Conservation (phyloP, 176 grass and related monocot genomes). For the Juncus inflexus region DNA sequence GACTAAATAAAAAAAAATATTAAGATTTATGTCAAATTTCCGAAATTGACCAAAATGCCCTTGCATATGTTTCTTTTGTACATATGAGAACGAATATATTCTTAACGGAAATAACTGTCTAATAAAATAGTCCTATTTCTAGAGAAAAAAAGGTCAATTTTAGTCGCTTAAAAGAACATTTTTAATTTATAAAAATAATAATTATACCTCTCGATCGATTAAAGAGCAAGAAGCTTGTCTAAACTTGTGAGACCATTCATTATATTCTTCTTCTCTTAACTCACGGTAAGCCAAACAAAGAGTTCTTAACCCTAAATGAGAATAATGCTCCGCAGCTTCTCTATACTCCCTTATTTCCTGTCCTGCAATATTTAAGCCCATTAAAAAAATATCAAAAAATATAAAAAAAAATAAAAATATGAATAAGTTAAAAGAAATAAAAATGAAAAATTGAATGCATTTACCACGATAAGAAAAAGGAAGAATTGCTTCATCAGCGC, state of each 20-base stretch:
- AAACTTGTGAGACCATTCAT: conserved; percentile 64
- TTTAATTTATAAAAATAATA: background rate
- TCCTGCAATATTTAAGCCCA: conserved; percentile 26
- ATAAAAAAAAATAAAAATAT: background rate
- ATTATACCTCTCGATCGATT: conserved; percentile 67
- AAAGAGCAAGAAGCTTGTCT: conserved; percentile 77
- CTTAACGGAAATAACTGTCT: too few relatives aligned
- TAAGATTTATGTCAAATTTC: conserved; percentile 14
- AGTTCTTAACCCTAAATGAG: conserved; percentile 75
- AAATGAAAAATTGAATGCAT: conserved; percentile 22
- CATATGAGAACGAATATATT: background rate
- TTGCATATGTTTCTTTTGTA: background rate
- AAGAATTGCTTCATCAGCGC: conserved; percentile 85
- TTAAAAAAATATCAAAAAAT: conserved; percentile 19
- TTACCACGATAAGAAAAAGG: conserved; percentile 60
- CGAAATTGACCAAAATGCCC: conserved; percentile 5
- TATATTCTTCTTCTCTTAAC: conserved; percentile 73
- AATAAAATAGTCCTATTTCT: too few relatives aligned
- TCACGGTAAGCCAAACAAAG: conserved; percentile 80
- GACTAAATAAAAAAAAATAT: conserved; percentile 32
- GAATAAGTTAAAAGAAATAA: conserved; percentile 3
- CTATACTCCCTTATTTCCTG: conserved; percentile 47
- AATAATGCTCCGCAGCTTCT: conserved; percentile 90
- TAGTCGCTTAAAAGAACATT: too few relatives aligned
- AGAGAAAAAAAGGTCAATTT: too few relatives aligned